phyloP scores from a whole-genome alignment of 768 basidiomycete species.

The Auriscalpium vulgare region DNA sequence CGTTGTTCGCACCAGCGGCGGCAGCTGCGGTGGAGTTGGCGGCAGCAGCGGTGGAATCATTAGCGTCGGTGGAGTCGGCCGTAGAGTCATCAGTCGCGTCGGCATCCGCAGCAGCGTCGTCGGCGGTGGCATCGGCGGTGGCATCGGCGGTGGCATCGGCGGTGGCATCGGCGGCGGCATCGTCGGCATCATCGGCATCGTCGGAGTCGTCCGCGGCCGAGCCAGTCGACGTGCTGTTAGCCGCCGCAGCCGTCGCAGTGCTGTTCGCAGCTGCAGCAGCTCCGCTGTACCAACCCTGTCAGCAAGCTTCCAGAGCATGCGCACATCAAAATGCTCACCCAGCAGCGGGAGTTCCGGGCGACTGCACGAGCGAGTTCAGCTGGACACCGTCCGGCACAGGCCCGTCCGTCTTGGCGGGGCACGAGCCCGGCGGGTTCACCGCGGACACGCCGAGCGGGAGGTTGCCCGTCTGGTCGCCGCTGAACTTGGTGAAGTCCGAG shows the following conservation, averaged over 20 bases:
- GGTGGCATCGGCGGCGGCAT: not conserved
- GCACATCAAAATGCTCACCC: not conserved
- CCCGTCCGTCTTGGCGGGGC: constrained; percentile 37
- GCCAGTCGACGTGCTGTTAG: not conserved
- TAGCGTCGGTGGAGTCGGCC: not conserved
- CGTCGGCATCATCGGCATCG: not conserved
- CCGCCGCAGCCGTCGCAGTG: not conserved
- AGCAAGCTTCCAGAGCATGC: not conserved
- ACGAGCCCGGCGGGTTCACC: constrained; percentile 41
- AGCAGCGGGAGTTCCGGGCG: constrained; percentile 21
- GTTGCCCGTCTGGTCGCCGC: constrained; percentile 38
- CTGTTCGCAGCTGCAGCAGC: not conserved
- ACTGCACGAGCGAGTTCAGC: constrained; percentile 29
- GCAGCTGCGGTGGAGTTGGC: not conserved
- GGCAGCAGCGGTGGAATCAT: not conserved
- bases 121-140: not conserved
- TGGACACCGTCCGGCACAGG: constrained; percentile 43
- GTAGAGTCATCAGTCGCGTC: not conserved
- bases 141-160: too few relatives aligned
- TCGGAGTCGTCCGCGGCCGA: not conserved
- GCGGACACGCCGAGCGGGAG: constrained; percentile 40
- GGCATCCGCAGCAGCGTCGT: not conserved
- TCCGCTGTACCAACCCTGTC: not conserved
- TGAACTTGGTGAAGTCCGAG: constrained; percentile 36
- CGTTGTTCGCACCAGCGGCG: not conserved